Base-by-base conservation (phyloP, 345 rosid genomes). In the Carallia brachiata region DNA sequence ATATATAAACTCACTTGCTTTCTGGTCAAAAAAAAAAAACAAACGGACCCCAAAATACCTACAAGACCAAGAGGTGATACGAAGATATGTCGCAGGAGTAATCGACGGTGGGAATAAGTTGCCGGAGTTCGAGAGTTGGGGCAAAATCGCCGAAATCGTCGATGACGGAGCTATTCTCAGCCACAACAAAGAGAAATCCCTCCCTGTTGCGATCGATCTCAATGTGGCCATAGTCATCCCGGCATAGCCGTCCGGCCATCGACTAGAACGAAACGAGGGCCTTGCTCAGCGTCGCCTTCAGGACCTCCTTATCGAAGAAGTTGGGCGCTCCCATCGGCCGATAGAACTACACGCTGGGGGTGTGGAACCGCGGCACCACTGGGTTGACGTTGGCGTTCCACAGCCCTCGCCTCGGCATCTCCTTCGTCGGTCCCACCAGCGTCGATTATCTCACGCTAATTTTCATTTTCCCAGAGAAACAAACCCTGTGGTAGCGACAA, bases 301-400 rank as follows among this genome's bases (percentile, higher is more conserved):
- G 76, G 48, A 84, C 76, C 61, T 64, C 59, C 0, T 90, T 77
- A 36, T 91, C 89, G 56, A 94, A 94, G 85, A 89, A 94, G 71
- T 87, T 80, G 39, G 83, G 18, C 7, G 86, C 78, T 3, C 87
- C 87, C 0, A 82, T 81, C 18, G 96, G 90, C 67, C 96, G 66
- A 78, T 91, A 94, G 82, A 94, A 91, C 84, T 94, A 94, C 18
- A 94, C 98, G 72, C 97, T 94, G 0, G 96, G 96, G 28, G 97
- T 90, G 76, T 93, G 98, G 80, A 93, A 88, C 57, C 96, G 83
- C 18, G 96, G 98, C 28, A 89, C 92, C 17, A 93, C 94, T 28
- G 91, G 76, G 82, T 93, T 97, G 9, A 93, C 91, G 78, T 91
- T 94, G 18, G 97, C 70, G 80, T 91, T 94, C 98, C 98, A 94